Evolutionary conservation across 2,329 filamentous ascomycete species (phyloP).

Genomic region (Ophiostoma angusticollis): DNA sequence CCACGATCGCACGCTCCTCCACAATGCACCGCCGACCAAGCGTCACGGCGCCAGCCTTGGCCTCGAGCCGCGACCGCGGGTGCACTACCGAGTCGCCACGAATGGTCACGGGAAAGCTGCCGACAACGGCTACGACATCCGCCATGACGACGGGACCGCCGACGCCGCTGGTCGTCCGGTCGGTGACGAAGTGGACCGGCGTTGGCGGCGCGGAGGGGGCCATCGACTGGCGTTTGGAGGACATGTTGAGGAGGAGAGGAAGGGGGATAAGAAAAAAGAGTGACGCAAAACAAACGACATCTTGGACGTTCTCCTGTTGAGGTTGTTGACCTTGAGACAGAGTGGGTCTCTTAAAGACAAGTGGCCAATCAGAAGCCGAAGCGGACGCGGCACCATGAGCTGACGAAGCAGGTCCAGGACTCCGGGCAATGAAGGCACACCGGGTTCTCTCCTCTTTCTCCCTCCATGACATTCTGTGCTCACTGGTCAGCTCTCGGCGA

Average conservation of each 20-base stretch:
- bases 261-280: background rate
- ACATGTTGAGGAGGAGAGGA: slow-evolving; percentile 21
- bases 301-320: background rate
- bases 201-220: slow-evolving; percentile 39
- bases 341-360: background rate
- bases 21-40: slow-evolving; percentile 74
- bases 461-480: background rate
- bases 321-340: background rate
- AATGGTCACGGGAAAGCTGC: slow-evolving; percentile 66
- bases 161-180: background rate
- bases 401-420: slow-evolving; percentile 98
- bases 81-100: slow-evolving; percentile 72
- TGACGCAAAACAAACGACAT: background rate
- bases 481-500: slow-evolving; percentile 62
- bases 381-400: slow-evolving; percentile 99
- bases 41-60: slow-evolving; percentile 64
- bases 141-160: slow-evolving; percentile 41
- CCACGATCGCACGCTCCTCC: slow-evolving; percentile 53
- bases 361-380: slow-evolving; percentile 38
- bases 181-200: slow-evolving; percentile 40
- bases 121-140: slow-evolving; percentile 50
- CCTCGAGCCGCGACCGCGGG: slow-evolving; percentile 67
- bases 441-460: slow-evolving; percentile 41
- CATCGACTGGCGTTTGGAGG: slow-evolving; percentile 45
- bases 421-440: no score